Evolutionary conservation across 2,329 filamentous ascomycete genomes (phyloP), one percentile per base, ranked within the genome.

Genomic region (Meredithiella fracta): DNA sequence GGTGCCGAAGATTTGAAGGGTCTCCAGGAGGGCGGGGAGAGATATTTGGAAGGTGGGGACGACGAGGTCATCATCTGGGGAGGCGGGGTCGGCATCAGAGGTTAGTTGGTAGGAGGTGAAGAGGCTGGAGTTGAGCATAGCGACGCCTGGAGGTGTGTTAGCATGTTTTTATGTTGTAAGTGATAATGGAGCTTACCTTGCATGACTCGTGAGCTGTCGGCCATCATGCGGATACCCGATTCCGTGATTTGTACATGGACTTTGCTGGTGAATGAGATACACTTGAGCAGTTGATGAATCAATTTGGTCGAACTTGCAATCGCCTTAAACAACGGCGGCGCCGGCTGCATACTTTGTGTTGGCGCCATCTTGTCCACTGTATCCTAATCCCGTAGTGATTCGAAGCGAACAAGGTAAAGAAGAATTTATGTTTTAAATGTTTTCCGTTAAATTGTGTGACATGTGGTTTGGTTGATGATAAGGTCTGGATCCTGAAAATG

Each of bases 1-100:
- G n/a, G 90, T 81, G 52, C 88, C 88, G 64, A 98, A 94, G 52
- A 98, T 97, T 64, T 96, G 91, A 6, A 98, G 76, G 0, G 91
- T 94, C 70, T 97, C 92, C 54, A 98, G 79, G 2, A 98, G 77
- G 17, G 91, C 86, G 3, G 83, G 76, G 7, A 98, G 78, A 1
- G 89, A 92, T 61, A 97, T 83, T 65, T 94, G 84, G 65, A 98
- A 98, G 53, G 77, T 79, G 6, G 86, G 82, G 29, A 79, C 74
- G 8, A 23, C 29, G 15, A 17, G n/a, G 17, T 52, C 50, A 3
- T 22, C 31, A 22, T 14, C n/a, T 15, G 29, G 5, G 50, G n/a
- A 15, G 3, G 72, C 67, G 1, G 66, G 58, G 25, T 66, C 71
- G 7, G 49, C n/a, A 1, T 67, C 66, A 58, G 70, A 72, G 60